phyloP scores from a whole-genome alignment of 305 asterid genomes.

The Solanum hybrid region DNA sequence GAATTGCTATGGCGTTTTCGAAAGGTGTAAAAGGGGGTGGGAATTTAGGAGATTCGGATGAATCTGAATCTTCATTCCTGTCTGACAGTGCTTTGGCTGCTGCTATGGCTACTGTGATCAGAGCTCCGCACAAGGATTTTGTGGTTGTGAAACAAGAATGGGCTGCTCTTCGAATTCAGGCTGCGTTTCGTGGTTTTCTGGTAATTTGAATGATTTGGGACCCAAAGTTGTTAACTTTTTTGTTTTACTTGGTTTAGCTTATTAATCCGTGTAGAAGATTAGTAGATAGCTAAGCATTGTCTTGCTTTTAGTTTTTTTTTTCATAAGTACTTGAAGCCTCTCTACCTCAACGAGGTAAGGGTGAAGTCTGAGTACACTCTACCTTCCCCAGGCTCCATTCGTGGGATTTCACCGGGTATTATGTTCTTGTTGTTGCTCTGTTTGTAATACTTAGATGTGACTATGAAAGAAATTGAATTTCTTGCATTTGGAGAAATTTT shows the following conservation, averaged over 20 bases:
- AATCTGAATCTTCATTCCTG: conserved; percentile 32
- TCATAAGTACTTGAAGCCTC: neutral
- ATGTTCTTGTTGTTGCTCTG: neutral
- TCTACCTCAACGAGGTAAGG: neutral
- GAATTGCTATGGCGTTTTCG: conserved; percentile 20
- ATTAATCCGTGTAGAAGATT: neutral
- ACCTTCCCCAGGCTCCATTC: neutral
- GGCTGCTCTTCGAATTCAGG: conserved; percentile 79
- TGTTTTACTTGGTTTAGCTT: neutral
- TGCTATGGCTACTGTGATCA: conserved; percentile 57
- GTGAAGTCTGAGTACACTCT: neutral
- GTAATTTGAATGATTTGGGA: conserved; percentile 17
- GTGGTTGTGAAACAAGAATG: conserved; percentile 52
- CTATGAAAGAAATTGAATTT: neutral
- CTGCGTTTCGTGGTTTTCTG: conserved; percentile 65
- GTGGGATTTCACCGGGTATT: neutral
- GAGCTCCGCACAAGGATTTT: conserved; percentile 73
- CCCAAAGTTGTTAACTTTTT: neutral
- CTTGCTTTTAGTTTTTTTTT: neutral
- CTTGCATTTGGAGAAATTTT: neutral
- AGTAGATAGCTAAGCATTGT: neutral
- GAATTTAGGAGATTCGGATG: conserved; percentile 34
- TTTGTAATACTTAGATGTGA: neutral
- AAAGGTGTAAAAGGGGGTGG: conserved; percentile 34
- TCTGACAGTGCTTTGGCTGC: conserved; percentile 54